Conservation (phyloP, 2,329 filamentous ascomycete species). For the Phyllosticta capitalensis region DNA sequence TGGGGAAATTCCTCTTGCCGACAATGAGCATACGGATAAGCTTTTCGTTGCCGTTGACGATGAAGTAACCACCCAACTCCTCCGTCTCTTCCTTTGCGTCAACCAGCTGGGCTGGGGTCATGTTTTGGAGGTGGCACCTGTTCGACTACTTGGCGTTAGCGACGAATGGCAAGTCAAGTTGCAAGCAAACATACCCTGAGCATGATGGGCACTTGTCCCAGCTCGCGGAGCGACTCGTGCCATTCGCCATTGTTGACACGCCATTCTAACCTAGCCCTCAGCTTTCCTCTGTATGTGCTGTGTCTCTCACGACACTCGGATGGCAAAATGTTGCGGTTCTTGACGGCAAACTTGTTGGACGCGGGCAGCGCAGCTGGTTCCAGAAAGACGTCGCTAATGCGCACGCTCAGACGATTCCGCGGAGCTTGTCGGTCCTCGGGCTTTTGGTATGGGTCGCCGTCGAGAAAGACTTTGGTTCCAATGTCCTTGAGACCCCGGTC, state of each 20-base stretch:
- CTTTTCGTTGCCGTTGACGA: conserved; percentile 97
- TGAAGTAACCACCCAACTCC: conserved; percentile 91
- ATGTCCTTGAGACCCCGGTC: conserved; percentile 77
- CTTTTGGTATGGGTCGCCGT: conserved; percentile 53
- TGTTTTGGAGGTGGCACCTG: conserved; percentile 78
- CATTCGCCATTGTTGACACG: conserved; percentile 79
- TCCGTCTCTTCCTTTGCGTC: conserved; percentile 89
- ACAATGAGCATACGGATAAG: conserved; percentile 87
- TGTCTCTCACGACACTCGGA: conserved; percentile 93
- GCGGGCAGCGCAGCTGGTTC: conserved; percentile 72
- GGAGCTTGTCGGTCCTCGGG: conserved; percentile 47
- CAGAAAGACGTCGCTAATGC: conserved; percentile 71
- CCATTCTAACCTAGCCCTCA: conserved; percentile 76
- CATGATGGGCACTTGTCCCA: conserved; percentile 90
- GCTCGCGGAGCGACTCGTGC: conserved; percentile 70
- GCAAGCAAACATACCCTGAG: conserved; percentile 54
- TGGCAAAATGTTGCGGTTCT: conserved; percentile 77
- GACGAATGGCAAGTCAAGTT: conserved; percentile 9
- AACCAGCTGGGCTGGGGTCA: conserved; percentile 74
- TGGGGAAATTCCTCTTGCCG: conserved; percentile 84
- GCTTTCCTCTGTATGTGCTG: conserved; percentile 77
- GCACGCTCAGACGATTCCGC: conserved; percentile 68
- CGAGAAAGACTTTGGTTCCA: conserved; percentile 76
- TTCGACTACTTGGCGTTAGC: conserved; percentile 54
- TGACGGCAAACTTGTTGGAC: conserved; percentile 70